A percentile compares a stretch with the other conserved stretches of the same genome.
Conservation (phyloP, 495 filamentous ascomycete genomes). For the Xylaria nigripes region DNA sequence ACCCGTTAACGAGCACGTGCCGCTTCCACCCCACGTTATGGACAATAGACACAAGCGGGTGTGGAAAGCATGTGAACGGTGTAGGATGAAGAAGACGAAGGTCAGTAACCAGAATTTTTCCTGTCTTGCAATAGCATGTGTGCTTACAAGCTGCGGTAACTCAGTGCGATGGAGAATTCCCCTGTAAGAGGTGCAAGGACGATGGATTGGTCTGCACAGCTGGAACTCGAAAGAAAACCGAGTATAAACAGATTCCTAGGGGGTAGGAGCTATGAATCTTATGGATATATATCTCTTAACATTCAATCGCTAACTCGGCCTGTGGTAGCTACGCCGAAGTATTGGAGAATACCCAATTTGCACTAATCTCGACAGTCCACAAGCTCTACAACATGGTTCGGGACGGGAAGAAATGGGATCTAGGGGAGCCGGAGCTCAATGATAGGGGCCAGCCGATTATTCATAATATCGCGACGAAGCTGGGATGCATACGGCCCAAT, state of each 20-base stretch:
- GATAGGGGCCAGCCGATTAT: conserved; percentile 48
- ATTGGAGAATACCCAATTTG: conserved; percentile 50
- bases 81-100: conserved; percentile 67
- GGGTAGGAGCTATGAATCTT: no score
- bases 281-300: conserved; percentile 7
- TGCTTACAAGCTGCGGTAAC: conserved; percentile 13
- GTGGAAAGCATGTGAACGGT: conserved; percentile 64
- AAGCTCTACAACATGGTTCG: conserved; percentile 52
- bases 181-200: conserved; percentile 60
- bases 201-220: conserved; percentile 51
- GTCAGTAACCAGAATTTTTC: conserved; percentile 24
- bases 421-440: conserved; percentile 49
- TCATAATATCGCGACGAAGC: conserved; percentile 49
- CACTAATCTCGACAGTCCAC: conserved; percentile 47
- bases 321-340: conserved; percentile 46
- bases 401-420: conserved; percentile 44
- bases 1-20: conserved; percentile 28
- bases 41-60: conserved; percentile 55
- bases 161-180: conserved; percentile 59
- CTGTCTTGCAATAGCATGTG: not conserved
- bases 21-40: conserved; percentile 24
- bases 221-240: conserved; percentile 50
- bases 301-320: conserved; percentile 15
- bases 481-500: conserved; percentile 49
- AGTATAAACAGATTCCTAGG: conserved; percentile 50